These are phyloP conservation scores for Craspedostauros australis DNA, from an alignment of 108 stramenopile genomes.

Conservation along the genomic window DNA sequence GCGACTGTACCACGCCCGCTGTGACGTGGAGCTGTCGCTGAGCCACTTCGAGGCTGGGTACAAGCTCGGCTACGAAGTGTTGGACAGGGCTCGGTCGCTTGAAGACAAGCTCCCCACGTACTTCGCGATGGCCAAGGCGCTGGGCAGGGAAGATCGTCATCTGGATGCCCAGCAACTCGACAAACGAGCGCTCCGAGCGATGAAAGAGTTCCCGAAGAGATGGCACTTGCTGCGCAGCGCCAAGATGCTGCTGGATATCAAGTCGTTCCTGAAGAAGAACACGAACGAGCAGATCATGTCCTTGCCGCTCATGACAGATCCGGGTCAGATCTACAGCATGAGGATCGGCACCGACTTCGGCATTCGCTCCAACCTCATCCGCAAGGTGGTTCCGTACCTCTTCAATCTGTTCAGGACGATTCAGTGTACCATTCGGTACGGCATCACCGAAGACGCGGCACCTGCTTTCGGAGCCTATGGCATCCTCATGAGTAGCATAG, in stretches of 20 bases:
- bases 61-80: conserved; percentile 7
- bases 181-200: conserved; percentile 4
- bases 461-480: conserved; percentile 20
- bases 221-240: conserved; percentile 11
- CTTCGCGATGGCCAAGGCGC: conserved; percentile 8
- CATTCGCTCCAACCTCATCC: conserved; percentile 9
- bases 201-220: conserved; percentile 9
- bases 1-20: conserved; percentile 7
- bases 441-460: conserved; percentile 13
- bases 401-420: conserved; percentile 9
- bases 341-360: conserved; percentile 9
- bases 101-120: conserved; percentile 23
- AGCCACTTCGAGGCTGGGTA: conserved; percentile 19
- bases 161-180: conserved; percentile 9
- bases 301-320: conserved; percentile 6
- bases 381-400: conserved; percentile 5
- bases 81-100: conserved; percentile 2
- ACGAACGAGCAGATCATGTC: conserved; percentile 16
- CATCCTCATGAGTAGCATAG: too few species aligned
- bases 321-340: conserved; percentile 4
- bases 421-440: conserved; percentile 17
- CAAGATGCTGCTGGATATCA: background rate
- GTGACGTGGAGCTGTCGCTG: conserved; percentile 14
- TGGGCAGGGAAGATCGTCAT: conserved; percentile 15
- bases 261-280: conserved; percentile 5